Percentiles rank a stretch among this genome's conserved stretches.
Evolutionary conservation across 768 basidiomycete genomes (phyloP).

Genomic region (Termitomyces sp.): DNA sequence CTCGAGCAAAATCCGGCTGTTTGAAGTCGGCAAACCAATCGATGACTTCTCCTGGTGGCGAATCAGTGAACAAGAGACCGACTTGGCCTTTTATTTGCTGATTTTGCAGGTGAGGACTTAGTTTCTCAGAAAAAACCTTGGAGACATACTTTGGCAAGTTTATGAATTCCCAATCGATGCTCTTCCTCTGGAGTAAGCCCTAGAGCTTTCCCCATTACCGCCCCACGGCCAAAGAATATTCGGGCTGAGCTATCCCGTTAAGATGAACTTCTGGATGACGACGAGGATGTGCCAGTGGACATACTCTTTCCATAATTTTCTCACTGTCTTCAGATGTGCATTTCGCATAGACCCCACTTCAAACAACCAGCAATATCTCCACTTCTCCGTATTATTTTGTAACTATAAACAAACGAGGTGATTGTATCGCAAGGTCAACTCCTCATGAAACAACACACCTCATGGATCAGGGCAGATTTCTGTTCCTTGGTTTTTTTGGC

Average conservation of each 20-base stretch:
- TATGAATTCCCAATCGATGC: conserved; percentile 71
- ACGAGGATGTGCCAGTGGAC: conserved; percentile 21
- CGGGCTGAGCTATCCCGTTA: conserved; percentile 64
- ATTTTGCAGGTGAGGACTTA: not conserved
- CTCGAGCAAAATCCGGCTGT: conserved; percentile 87
- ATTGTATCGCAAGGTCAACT: not conserved
- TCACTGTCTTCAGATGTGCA: conserved; percentile 88
- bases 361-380: conserved; percentile 95
- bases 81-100: conserved; percentile 95
- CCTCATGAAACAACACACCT: conserved; percentile 43
- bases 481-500: conserved; percentile 90
- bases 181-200: conserved; percentile 87
- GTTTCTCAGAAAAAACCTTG: not conserved
- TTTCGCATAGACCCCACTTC: conserved; percentile 96
- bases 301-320: conserved; percentile 91
- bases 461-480: conserved; percentile 78
- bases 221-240: conserved; percentile 82
- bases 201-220: conserved; percentile 95
- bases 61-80: conserved; percentile 89
- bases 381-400: conserved; percentile 81
- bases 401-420: conserved; percentile 43
- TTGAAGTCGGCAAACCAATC: conserved; percentile 94
- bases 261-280: conserved; percentile 1
- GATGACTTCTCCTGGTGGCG: conserved; percentile 83
- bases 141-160: conserved; percentile 68